phyloP scores from a whole-genome alignment of 176 grass and related monocot species.

The Carex myosuroides region DNA sequence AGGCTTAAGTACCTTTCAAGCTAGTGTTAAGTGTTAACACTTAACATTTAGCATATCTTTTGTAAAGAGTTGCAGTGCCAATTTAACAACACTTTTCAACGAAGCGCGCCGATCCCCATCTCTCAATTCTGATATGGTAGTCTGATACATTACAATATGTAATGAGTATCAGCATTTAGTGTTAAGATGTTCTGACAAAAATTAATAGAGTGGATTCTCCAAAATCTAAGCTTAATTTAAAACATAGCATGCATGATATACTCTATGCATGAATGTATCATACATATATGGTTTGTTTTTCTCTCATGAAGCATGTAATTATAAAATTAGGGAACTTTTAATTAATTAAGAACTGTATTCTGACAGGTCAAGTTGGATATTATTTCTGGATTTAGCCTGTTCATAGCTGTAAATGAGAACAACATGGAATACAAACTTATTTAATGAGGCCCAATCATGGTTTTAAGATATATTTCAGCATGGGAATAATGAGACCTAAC shows the following conservation, averaged over 20 bases:
- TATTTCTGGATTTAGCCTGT: neutral
- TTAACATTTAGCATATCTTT: neutral
- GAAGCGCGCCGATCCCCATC: too few species aligned
- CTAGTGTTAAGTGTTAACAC: neutral
- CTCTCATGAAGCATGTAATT: neutral
- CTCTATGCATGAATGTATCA: neutral
- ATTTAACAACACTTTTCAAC: too few species aligned
- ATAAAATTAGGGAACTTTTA: neutral
- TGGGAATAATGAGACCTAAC: neutral
- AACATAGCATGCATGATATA: neutral
- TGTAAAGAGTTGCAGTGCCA: neutral
- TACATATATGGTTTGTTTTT: neutral
- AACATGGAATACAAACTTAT: neutral
- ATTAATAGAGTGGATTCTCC: neutral
- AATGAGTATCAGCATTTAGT: neutral
- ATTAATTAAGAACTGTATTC: neutral
- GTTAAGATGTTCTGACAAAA: neutral
- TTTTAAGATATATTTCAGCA: neutral
- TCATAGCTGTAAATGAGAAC: neutral
- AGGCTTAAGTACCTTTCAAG: neutral
- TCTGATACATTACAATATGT: neutral
- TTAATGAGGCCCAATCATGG: constrained; percentile 2
- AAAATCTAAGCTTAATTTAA: neutral
- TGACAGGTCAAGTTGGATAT: neutral
- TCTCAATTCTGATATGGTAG: neutral